A percentile compares a stretch with the other conserved stretches of the same genome.
These are phyloP conservation scores for Mycena capillaripes DNA, from an alignment of 768 basidiomycete species.

Conservation along the genomic window DNA sequence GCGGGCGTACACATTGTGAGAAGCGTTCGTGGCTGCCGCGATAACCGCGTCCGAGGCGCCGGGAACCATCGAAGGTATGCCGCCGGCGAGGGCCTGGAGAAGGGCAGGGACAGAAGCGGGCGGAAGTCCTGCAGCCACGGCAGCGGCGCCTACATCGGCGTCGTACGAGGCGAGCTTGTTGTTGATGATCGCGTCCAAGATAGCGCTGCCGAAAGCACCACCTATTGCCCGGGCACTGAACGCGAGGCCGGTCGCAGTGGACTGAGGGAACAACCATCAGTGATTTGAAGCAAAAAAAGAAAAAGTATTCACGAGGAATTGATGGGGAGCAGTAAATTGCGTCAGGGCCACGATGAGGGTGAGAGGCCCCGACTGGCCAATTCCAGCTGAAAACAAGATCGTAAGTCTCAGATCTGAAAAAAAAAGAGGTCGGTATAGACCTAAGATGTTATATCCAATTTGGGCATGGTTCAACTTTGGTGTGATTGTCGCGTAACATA, in stretches of 20 bases:
- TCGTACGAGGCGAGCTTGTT: constrained; percentile 36
- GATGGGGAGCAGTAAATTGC: constrained; percentile 38
- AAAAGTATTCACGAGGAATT: constrained; percentile 25
- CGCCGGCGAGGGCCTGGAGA: constrained; percentile 23
- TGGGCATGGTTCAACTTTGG: constrained; percentile 37
- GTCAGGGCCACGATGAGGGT: constrained; percentile 38
- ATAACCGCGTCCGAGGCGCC: constrained; percentile 23
- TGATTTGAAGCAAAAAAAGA: not conserved
- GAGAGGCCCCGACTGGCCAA: constrained; percentile 38
- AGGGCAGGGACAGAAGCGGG: constrained; percentile 25
- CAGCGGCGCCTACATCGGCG: constrained; percentile 33
- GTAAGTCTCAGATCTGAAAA: not conserved
- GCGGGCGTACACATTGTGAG: constrained; percentile 31
- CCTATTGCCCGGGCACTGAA: constrained; percentile 38
- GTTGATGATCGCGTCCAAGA: constrained; percentile 39
- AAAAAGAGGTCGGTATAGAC: not conserved
- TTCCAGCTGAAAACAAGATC: constrained; percentile 23
- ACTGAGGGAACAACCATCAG: constrained; percentile 4
- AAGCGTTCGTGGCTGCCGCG: constrained; percentile 22
- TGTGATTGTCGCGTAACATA: constrained; percentile 39
- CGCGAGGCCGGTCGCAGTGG: constrained; percentile 38
- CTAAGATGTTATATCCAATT: constrained; percentile 33
- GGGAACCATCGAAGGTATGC: constrained; percentile 15
- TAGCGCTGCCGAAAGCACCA: constrained; percentile 38
- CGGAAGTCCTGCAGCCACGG: constrained; percentile 33